Base-by-base conservation (phyloP, 225 moss, liverwort and hornwort genomes). In the Bryoerythrophyllum caledonicum region DNA sequence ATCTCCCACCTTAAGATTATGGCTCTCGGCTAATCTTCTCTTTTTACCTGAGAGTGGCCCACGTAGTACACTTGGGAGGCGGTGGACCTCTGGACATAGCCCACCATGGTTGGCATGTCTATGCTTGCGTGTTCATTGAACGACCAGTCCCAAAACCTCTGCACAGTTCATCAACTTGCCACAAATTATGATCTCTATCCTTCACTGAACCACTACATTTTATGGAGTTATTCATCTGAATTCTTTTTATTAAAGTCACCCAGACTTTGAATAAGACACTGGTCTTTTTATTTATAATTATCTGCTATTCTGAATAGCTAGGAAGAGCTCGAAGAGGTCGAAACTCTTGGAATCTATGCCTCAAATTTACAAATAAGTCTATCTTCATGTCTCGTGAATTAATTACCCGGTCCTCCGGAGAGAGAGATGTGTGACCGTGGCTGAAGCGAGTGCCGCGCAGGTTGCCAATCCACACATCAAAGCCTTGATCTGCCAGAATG, bases 11-110 rank as follows among this genome's bases (percentile, higher is more conserved):
- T 10, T 8, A 38, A 38, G 38, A 38, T 38, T 38, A 38, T 38
- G 38, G 38, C 38, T 38, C 38, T 10, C 38, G 10, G 10, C 5
- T 34, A 34, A 34, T 5, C 6, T 0, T 34, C 0, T 5, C 6
- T 5, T 15, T 10, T 56, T 78, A 94, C 94, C 92, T 92, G 92
- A 58, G 92, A 94, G 67, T 94, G 94, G 56, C 94, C 92, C 44
- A 94, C 92, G 58, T 89, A 94, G 27, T 87, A 82, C 34, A 92
- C 70, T 76, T 81, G 86, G 7, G 70, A 69, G 24, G 65, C 86
- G 66, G 92, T 90, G 67, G 65, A 74, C 7, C 20, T 78, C 8
- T 68, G 75, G 30, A 94, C 86, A 63, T 81, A 89, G 63, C 76
- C 70, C 16, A 94, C 23, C 78, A 90, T 78, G 48, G 92, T 77